Percentiles rank a stretch among this genome's conserved stretches.
Conservation (phyloP, 2,329 filamentous ascomycete genomes). For the Monosporascus sp. region DNA sequence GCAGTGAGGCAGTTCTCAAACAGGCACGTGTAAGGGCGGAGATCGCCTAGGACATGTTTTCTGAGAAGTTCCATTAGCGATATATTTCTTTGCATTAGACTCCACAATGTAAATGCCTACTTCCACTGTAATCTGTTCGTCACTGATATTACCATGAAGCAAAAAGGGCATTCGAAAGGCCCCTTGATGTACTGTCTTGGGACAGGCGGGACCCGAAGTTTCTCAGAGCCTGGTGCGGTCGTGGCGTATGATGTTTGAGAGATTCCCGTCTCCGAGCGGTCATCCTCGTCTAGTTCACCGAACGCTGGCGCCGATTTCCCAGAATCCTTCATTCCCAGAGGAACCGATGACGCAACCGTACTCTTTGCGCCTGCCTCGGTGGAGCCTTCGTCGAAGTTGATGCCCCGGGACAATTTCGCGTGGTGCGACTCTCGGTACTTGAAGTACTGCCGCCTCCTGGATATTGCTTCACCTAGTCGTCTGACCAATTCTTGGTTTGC, state of each 20-base stretch:
- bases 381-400: conserved; percentile 10
- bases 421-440: conserved; percentile 32
- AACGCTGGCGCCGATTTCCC: not conserved
- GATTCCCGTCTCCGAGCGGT: conserved; percentile 13
- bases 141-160: conserved; percentile 29
- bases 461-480: conserved; percentile 28
- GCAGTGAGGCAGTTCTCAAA: conserved; percentile 19
- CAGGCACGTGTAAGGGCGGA: conserved; percentile 34
- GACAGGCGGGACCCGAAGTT: conserved; percentile 15
- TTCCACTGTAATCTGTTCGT: conserved; percentile 25
- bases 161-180: conserved; percentile 36
- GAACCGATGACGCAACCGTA: conserved; percentile 20
- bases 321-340: conserved; percentile 9
- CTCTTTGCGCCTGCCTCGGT: conserved; percentile 7
- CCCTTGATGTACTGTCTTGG: conserved; percentile 17
- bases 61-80: conserved; percentile 6
- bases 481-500: conserved; percentile 10
- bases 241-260: conserved; percentile 27
- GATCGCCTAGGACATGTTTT: conserved; percentile 32
- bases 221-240: conserved; percentile 11
- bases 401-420: conserved; percentile 22
- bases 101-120: conserved; percentile 15
- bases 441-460: conserved; percentile 30
- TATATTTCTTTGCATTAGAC: too few relatives aligned
- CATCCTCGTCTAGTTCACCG: conserved; percentile 14